Conservation (phyloP, 495 filamentous ascomycete species). For the Collariella sp. region DNA sequence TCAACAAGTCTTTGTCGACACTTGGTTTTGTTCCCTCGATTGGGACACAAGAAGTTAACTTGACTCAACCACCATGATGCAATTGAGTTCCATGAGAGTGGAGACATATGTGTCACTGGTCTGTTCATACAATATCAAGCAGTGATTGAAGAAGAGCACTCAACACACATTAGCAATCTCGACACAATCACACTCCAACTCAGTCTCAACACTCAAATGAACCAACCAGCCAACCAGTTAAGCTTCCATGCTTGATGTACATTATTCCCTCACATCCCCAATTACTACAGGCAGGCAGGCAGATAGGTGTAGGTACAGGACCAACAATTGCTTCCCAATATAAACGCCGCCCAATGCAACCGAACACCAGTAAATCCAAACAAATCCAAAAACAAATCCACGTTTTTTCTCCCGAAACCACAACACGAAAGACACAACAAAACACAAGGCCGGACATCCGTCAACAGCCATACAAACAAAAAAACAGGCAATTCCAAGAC, state of each 20-base stretch:
- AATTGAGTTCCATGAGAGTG: too few species aligned
- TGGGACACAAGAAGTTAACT: too few species aligned
- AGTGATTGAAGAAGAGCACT: too few species aligned
- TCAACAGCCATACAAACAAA: slow-evolving; percentile 5
- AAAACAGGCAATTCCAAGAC: background rate
- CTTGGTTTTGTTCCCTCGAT: too few species aligned
- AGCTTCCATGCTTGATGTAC: too few species aligned
- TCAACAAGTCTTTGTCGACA: too few species aligned
- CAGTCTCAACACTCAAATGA: background rate
- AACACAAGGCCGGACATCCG: background rate
- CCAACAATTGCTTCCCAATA: background rate
- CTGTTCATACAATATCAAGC: too few species aligned
- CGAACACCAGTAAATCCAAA: slow-evolving; percentile 3
- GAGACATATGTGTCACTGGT: too few species aligned
- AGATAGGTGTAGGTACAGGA: background rate
- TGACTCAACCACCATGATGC: too few species aligned
- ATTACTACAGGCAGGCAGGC: background rate
- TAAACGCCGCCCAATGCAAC: slow-evolving; percentile 17
- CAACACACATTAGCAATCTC: too few species aligned
- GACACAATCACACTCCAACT: too few species aligned
- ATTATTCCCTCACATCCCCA: background rate
- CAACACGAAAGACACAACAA: background rate
- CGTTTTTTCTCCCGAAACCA: slow-evolving; percentile 1
- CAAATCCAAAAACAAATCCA: background rate
- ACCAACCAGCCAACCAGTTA: background rate